Conservation (phyloP, 768 basidiomycete genomes). For the Kwoniella sp. region DNA sequence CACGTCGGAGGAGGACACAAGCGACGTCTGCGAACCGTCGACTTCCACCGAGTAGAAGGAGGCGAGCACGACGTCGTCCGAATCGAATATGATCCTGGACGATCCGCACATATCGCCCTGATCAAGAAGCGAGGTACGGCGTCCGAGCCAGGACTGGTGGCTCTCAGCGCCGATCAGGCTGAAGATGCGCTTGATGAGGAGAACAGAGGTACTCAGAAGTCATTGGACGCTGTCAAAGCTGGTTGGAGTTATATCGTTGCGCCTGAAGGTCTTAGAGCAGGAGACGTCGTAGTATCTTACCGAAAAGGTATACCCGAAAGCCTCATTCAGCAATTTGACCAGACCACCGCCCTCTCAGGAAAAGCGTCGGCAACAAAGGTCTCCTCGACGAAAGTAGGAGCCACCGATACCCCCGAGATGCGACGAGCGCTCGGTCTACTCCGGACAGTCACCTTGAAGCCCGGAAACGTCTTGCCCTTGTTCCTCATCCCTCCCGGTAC, state of each 20-base stretch:
- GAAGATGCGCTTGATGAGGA: slow-evolving; percentile 26
- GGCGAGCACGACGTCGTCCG: slow-evolving; percentile 87
- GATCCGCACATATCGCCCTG: slow-evolving; percentile 92
- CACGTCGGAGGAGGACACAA: slow-evolving; percentile 89
- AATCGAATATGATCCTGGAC: slow-evolving; percentile 94
- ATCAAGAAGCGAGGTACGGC: slow-evolving; percentile 64
- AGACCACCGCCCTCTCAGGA: slow-evolving; percentile 20
- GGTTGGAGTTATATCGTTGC: slow-evolving; percentile 90
- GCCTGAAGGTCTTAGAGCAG: slow-evolving; percentile 82
- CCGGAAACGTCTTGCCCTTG: slow-evolving; percentile 90
- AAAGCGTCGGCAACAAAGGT: background rate
- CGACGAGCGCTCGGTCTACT: slow-evolving; percentile 77
- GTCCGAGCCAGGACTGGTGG: slow-evolving; percentile 42
- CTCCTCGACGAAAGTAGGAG: slow-evolving; percentile 13
- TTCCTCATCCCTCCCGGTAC: slow-evolving; percentile 91
- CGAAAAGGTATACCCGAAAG: slow-evolving; percentile 76
- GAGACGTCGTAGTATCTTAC: slow-evolving; percentile 84
- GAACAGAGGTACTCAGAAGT: slow-evolving; percentile 13
- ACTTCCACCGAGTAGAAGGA: slow-evolving; percentile 75
- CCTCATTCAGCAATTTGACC: slow-evolving; percentile 63
- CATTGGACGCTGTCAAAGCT: slow-evolving; percentile 39
- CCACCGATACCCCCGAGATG: slow-evolving; percentile 31
- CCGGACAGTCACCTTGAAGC: slow-evolving; percentile 77
- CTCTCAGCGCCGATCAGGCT: slow-evolving; percentile 22
- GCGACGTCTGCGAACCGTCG: slow-evolving; percentile 79